Evolutionary conservation across 129 eudicot species (phyloP), one percentile per base, ranked within the genome.

Genomic region (Artemisia argyi): DNA sequence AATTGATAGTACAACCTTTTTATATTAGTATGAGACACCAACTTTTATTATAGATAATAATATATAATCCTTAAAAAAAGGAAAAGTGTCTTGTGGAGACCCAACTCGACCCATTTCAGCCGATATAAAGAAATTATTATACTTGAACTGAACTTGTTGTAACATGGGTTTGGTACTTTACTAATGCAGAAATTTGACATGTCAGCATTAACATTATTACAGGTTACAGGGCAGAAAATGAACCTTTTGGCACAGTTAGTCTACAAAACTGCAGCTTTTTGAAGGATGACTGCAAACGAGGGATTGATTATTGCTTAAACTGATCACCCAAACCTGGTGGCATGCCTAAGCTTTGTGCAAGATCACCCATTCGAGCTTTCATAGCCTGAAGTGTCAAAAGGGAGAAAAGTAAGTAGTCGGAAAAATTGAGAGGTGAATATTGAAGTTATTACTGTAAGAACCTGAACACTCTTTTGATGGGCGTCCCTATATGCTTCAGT

Each of bases 341-440:
- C 96, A 92, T 92, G 53, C 97, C 97, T 78, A 89, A 81, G 79
- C 97, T 89, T 79, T 86, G 94, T 44, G 97, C 97, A 65, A 92
- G 97, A 77, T 92, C 87, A 20, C 85, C 88, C 97, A 92, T 92
- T 69, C 97, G 88, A 42, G 88, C 97, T 82, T 92, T 92, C 97
- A 92, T 89, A 5, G 92, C 96, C 92, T 89, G 76, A 75, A 76
- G 30, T 14, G 65, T 16, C 30, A 55, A 61, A 63, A 69, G 5
- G 53, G 22, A 20, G 57, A 11, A 48, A 20, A 12, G 28, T 19
- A 60, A 48, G 18, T 50, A 13, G 28, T 67, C 68, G 22, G 28
- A 2, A 32, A 4, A 13, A 19, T 42, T 18, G 11, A 70, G 28
- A 55, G 24, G 57, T 3, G 11, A n/a, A 70, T 20, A 22, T 44